These are phyloP conservation scores for Neoboletus brunneissimus DNA, from an alignment of 768 basidiomycete genomes.

Conservation along the genomic window DNA sequence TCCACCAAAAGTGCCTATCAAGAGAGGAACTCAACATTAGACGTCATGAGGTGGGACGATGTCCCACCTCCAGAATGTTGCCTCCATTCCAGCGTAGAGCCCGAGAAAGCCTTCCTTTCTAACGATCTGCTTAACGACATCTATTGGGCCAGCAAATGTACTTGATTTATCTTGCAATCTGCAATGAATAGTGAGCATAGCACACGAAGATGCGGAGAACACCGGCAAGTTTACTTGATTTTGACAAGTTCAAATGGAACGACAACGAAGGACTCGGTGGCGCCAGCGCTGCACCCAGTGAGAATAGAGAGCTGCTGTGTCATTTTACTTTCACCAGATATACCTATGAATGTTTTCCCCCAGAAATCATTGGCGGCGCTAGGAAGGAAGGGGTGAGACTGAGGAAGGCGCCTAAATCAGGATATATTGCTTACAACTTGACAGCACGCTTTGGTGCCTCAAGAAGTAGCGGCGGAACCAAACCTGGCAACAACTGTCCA, in stretches of 20 bases:
- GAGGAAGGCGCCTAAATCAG: not conserved
- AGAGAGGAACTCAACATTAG: not conserved
- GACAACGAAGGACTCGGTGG: conserved; percentile 92
- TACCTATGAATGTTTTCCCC: conserved; percentile 72
- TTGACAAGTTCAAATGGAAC: conserved; percentile 97
- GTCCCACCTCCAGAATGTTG: conserved; percentile 89
- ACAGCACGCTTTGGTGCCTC: conserved; percentile 99
- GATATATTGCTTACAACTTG: conserved; percentile 65
- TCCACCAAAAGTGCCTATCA: conserved; percentile 79
- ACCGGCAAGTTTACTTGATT: conserved; percentile 55
- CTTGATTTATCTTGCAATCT: conserved; percentile 92
- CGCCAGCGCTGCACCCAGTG: conserved; percentile 93
- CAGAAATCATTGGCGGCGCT: conserved; percentile 93
- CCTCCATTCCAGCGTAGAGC: conserved; percentile 92
- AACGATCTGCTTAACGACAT: conserved; percentile 80
- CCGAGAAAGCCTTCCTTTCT: conserved; percentile 78
- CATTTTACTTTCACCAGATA: conserved; percentile 79
- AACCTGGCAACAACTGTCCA: conserved; percentile 44
- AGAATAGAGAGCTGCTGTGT: conserved; percentile 81
- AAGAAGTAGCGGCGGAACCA: conserved; percentile 91
- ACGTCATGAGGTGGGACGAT: not conserved
- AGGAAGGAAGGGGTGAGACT: conserved; percentile 9
- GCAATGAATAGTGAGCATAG: not conserved
- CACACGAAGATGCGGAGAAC: conserved; percentile 6
- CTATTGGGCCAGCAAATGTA: conserved; percentile 87